Conservation (phyloP, 2,329 filamentous ascomycete species). For the Alternaria ethzedia region DNA sequence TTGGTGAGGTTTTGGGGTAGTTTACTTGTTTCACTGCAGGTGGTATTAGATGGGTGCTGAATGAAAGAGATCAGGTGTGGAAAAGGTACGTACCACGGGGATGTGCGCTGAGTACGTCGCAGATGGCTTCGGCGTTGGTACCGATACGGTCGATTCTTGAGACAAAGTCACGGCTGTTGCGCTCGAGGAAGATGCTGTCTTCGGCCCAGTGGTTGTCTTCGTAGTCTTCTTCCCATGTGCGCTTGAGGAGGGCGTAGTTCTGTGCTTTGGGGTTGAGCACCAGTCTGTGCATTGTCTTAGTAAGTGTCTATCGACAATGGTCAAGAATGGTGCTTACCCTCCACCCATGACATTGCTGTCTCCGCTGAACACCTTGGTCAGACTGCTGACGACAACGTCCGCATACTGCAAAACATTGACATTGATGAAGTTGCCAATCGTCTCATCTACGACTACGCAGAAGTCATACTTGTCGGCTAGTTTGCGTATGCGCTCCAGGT, state of each 20-base stretch:
- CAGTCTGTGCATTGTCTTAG: slow-evolving; percentile 47
- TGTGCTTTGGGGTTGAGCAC: slow-evolving; percentile 70
- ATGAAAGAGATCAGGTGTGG: neutral
- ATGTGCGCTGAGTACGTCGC: slow-evolving; percentile 69
- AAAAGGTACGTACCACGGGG: slow-evolving; percentile 51
- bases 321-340: slow-evolving; percentile 51
- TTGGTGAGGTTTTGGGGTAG: slow-evolving; percentile 82
- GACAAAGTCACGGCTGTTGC: slow-evolving; percentile 92
- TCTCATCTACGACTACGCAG: slow-evolving; percentile 91
- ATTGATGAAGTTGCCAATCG: slow-evolving; percentile 95
- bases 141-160: slow-evolving; percentile 85
- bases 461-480: slow-evolving; percentile 87
- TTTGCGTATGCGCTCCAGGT: slow-evolving; percentile 78
- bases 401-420: slow-evolving; percentile 88
- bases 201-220: slow-evolving; percentile 95
- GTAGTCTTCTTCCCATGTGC: slow-evolving; percentile 68
- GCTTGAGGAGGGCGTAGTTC: slow-evolving; percentile 74
- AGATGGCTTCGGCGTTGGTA: slow-evolving; percentile 81
- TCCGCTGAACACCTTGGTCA: slow-evolving; percentile 97
- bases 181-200: slow-evolving; percentile 92
- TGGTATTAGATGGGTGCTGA: neutral
- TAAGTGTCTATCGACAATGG: neutral
- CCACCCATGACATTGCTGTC: slow-evolving; percentile 99
- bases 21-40: slow-evolving; percentile 75
- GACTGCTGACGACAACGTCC: slow-evolving; percentile 90